phyloP scores from a whole-genome alignment of 2,329 filamentous ascomycete species.

The Phyllosticta citriasiana region DNA sequence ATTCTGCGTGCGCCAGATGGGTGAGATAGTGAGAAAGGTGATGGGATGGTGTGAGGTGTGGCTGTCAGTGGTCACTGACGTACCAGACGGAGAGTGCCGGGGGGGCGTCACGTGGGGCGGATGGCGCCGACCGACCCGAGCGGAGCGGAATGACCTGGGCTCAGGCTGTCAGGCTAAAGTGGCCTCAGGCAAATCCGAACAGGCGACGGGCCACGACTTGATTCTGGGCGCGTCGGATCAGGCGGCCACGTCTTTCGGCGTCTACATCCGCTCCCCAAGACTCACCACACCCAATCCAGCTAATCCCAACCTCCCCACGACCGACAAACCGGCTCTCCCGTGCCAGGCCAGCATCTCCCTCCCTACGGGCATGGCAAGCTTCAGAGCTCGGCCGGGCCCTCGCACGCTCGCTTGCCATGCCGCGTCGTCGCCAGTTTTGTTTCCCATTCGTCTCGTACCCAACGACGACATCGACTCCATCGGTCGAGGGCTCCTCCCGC shows the following conservation, averaged over 20 bases:
- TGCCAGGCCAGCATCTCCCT: conserved; percentile 4
- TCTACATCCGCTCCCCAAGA: too few species aligned
- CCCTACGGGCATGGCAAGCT: too few species aligned
- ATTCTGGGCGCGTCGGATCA: not conserved
- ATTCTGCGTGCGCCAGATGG: not conserved
- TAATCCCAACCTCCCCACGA: too few species aligned
- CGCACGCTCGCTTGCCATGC: not conserved
- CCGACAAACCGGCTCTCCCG: not conserved
- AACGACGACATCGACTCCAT: not conserved
- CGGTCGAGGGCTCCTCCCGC: not conserved
- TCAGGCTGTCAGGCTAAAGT: too few species aligned
- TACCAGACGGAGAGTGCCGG: not conserved
- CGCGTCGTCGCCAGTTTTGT: not conserved
- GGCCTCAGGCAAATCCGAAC: too few species aligned
- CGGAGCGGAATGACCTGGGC: not conserved
- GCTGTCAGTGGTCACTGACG: conserved; percentile 4
- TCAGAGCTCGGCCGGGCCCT: not conserved
- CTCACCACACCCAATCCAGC: too few species aligned
- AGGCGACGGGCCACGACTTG: not conserved
- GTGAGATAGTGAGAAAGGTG: conserved; percentile 1
- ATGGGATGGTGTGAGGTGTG: not conserved
- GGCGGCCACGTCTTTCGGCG: not conserved
- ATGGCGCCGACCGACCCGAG: too few species aligned
- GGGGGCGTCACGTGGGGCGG: not conserved
- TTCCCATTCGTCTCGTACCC: not conserved